A percentile compares a stretch with the other conserved stretches of the same genome.
Evolutionary conservation across 225 moss, liverwort and hornwort species (phyloP).

Genomic region (Bryoerythrophyllum caledonicum): DNA sequence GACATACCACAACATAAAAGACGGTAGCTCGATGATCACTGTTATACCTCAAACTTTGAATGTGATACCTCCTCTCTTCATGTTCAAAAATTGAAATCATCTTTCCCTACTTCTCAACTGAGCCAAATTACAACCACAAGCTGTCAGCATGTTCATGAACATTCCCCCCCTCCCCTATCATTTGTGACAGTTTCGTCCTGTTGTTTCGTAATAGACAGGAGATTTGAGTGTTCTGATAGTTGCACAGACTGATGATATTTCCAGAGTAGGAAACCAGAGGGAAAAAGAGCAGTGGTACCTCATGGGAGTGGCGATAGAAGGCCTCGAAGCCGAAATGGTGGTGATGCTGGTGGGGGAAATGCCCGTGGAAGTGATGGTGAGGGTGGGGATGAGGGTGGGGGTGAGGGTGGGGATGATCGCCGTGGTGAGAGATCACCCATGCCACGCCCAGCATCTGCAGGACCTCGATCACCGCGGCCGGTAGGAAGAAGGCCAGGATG

Average conservation of each 20-base stretch:
- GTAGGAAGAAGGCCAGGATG: conserved; percentile 43
- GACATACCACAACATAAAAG: background rate
- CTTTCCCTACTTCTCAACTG: too few relatives aligned
- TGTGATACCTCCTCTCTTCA: too few relatives aligned
- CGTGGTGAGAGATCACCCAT: conserved; percentile 5
- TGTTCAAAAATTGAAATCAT: too few relatives aligned
- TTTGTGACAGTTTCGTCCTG: too few relatives aligned
- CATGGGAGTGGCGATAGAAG: background rate
- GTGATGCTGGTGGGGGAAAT: conserved; percentile 3
- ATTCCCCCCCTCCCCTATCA: too few relatives aligned
- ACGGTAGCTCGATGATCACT: too few relatives aligned
- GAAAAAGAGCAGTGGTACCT: conserved; percentile 6
- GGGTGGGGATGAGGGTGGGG: background rate
- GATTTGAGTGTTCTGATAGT: background rate
- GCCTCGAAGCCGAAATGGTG: conserved; percentile 12
- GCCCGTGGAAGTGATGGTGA: background rate
- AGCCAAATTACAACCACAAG: too few relatives aligned
- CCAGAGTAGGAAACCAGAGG: background rate
- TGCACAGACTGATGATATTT: background rate
- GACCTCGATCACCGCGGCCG: conserved; percentile 30
- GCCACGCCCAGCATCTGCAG: conserved; percentile 23
- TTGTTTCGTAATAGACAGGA: too few relatives aligned
- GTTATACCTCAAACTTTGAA: too few relatives aligned
- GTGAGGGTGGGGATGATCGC: background rate
- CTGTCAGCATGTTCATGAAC: too few relatives aligned